Evolutionary conservation across 2,329 filamentous ascomycete genomes (phyloP), one percentile per base, ranked within the genome.

Genomic region (Leptographium galeiforme): DNA sequence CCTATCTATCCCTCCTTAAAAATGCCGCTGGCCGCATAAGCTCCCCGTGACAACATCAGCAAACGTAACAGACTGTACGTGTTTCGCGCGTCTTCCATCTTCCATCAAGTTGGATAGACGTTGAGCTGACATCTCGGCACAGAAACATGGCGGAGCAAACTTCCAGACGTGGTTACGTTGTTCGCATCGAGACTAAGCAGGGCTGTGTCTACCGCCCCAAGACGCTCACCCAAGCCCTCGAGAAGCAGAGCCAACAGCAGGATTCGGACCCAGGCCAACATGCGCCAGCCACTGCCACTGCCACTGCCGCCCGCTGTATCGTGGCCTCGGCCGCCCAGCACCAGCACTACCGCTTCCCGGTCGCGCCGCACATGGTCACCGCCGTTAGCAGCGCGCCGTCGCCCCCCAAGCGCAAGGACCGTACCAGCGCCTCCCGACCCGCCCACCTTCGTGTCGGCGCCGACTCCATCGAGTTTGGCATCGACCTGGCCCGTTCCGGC

Each of bases 401-500:
- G 1, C 18, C n/a, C 10, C n/a, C 47, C 16, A 18, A 48, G 32
- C 32, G 33, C 8, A 48, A 48, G 18, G 34, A 16, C 47, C 18
- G 34, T 8, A 7, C 33, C 7, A 34, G 45, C 45, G 16, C 44
- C 2, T 14, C 33, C 8, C 16, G 32, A 11, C 33, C 33, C 8
- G 12, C 33, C 5, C 45, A 48, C 19, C 45, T 32, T 6, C 32
- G 45, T 14, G 10, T 39, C 19, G 47, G 47, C 19, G 34, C 39
- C 47, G 47, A 49, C 36, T 39, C 47, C n/a, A 49, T 51, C 32
- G 50, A 36, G 30, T n/a, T 36, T 32, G 50, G 38, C 32, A 19
- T 51, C 30, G 50, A 51, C 6, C 44, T 53, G 19, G 51, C 51
- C 8, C 51, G 51, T 11, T 53, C 51, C 2, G 51, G 47, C 25